phyloP scores from a whole-genome alignment of 495 filamentous ascomycete genomes.

The Penicillium tannophilum region DNA sequence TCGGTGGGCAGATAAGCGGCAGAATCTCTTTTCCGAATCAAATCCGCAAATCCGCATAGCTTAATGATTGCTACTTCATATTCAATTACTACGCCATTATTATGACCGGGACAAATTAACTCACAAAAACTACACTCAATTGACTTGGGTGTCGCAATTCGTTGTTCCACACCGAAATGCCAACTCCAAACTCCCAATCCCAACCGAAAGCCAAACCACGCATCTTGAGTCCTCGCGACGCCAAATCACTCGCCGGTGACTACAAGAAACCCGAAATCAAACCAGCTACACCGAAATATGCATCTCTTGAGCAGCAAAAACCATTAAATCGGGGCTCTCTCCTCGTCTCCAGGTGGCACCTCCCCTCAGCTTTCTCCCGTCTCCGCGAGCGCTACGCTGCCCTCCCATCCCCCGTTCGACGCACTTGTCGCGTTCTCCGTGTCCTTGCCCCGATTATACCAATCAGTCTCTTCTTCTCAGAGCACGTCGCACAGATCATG shows the following conservation, averaged over 20 bases:
- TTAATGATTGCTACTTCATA: neutral
- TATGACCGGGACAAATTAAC: neutral
- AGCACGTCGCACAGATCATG: slow-evolving; percentile 61
- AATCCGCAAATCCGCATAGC: neutral
- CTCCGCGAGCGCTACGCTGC: slow-evolving; percentile 36
- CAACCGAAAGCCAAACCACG: slow-evolving; percentile 16
- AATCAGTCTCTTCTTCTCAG: slow-evolving; percentile 64
- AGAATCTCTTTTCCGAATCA: slow-evolving; percentile 3
- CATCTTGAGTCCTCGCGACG: slow-evolving; percentile 26
- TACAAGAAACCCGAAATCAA: slow-evolving; percentile 6
- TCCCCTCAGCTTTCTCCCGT: slow-evolving; percentile 31
- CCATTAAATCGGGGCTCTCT: slow-evolving; percentile 10
- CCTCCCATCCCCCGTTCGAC: slow-evolving; percentile 34
- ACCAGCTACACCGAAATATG: slow-evolving; percentile 4
- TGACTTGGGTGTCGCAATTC: neutral
- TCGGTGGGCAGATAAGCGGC: slow-evolving; percentile 3
- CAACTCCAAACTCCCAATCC: neutral
- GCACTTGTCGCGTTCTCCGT: slow-evolving; percentile 43
- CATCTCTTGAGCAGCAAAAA: neutral
- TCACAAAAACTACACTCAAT: neutral
- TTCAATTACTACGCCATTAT: neutral
- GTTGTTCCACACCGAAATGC: neutral
- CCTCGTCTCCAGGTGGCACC: slow-evolving; percentile 13
- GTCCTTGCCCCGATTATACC: slow-evolving; percentile 62
- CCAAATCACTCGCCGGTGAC: slow-evolving; percentile 17